Conservation (phyloP, 768 basidiomycete species). For the Lactarius sanguifluus region DNA sequence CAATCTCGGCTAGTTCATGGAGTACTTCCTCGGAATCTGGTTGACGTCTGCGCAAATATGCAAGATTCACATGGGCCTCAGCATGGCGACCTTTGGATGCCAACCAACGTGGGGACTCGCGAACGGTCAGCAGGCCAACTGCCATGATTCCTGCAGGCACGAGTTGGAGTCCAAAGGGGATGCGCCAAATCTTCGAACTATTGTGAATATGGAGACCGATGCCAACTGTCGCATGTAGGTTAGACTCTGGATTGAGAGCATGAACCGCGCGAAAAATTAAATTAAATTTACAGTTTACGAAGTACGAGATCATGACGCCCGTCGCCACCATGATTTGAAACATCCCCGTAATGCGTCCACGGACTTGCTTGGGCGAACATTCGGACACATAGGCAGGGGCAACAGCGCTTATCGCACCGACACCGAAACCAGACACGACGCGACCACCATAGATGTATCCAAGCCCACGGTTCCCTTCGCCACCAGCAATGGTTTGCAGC, state of each 20-base stretch:
- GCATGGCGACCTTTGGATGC: conserved; percentile 58
- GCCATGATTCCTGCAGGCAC: conserved; percentile 73
- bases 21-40: conserved; percentile 47
- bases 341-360: conserved; percentile 80
- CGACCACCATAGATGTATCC: conserved; percentile 78
- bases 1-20: conserved; percentile 75
- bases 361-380: conserved; percentile 82
- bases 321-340: conserved; percentile 88
- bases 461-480: conserved; percentile 54
- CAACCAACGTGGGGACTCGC: conserved; percentile 79
- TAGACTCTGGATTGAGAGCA: background rate
- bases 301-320: conserved; percentile 85
- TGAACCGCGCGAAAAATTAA: background rate
- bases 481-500: conserved; percentile 65
- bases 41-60: conserved; percentile 56
- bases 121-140: conserved; percentile 61
- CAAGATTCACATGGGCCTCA: conserved; percentile 58
- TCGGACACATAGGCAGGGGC: conserved; percentile 87
- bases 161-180: conserved; percentile 74
- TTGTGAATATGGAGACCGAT: conserved; percentile 52
- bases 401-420: conserved; percentile 81
- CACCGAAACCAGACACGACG: conserved; percentile 75
- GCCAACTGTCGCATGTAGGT: conserved; percentile 45
- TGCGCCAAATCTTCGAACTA: conserved; percentile 58
- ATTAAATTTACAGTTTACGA: conserved; percentile 63